Conservation (phyloP, 129 eudicot species). For the Lonicera japonica region DNA sequence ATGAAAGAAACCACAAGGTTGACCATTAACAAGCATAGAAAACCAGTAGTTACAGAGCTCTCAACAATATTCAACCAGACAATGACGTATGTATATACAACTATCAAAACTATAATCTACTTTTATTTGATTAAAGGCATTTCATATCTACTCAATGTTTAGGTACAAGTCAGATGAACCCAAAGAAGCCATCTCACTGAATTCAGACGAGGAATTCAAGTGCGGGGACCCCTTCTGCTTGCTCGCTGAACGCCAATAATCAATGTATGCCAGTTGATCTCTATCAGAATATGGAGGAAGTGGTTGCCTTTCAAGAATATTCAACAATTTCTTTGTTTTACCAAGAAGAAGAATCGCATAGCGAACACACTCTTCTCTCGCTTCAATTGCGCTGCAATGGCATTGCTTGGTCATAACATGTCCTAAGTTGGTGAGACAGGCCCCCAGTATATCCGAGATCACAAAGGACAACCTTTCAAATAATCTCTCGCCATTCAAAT, state of each 20-base stretch:
- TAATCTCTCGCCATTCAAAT: constrained; percentile 17
- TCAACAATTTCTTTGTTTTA: constrained; percentile 43
- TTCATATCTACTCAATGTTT: constrained; percentile 25
- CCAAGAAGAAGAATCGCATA: constrained; percentile 57
- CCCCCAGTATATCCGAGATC: constrained; percentile 45
- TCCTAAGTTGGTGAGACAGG: constrained; percentile 58
- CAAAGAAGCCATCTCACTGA: constrained; percentile 16
- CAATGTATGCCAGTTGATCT: constrained; percentile 36
- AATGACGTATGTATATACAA: background rate
- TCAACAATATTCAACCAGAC: no score
- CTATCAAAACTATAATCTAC: constrained; percentile 3
- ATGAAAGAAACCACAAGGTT: no score
- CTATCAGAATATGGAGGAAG: constrained; percentile 41
- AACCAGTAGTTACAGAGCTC: no score
- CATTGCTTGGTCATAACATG: constrained; percentile 53
- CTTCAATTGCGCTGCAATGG: constrained; percentile 51
- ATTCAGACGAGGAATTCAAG: background rate
- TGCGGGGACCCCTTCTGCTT: constrained; percentile 18
- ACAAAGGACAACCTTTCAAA: constrained; percentile 38
- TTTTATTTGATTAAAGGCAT: background rate
- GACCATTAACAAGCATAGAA: no score
- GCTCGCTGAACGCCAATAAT: constrained; percentile 46
- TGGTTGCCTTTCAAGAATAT: constrained; percentile 28
- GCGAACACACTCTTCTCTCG: constrained; percentile 46
- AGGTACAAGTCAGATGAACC: constrained; percentile 36